phyloP scores from a whole-genome alignment of 1,139 yeast genomes.

The Diutina siamensis region DNA sequence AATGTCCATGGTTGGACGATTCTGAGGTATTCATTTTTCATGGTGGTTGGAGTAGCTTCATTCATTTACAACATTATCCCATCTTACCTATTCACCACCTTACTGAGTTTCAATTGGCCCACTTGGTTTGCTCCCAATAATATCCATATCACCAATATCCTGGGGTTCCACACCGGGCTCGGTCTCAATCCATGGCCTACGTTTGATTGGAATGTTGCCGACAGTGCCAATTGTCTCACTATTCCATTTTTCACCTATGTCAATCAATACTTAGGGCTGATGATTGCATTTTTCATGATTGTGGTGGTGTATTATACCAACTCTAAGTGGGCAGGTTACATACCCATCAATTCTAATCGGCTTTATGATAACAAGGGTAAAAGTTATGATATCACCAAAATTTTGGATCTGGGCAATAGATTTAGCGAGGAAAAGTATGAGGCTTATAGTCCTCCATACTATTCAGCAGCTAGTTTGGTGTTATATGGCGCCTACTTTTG shows the following conservation, averaged over 20 bases:
- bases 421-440: slow-evolving; percentile 22
- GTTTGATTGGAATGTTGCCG: slow-evolving; percentile 31
- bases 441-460: slow-evolving; percentile 32
- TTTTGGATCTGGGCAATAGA: slow-evolving; percentile 20
- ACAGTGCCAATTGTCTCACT: slow-evolving; percentile 23
- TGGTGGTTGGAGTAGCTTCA: slow-evolving; percentile 20
- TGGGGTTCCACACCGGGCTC: slow-evolving; percentile 28
- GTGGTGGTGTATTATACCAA: slow-evolving; percentile 24
- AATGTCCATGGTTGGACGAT: slow-evolving; percentile 30
- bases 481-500: slow-evolving; percentile 32
- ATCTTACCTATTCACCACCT: slow-evolving; percentile 27
- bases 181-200: slow-evolving; percentile 35
- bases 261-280: slow-evolving; percentile 24
- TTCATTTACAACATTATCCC: slow-evolving; percentile 36
- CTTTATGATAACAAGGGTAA: slow-evolving; percentile 25
- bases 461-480: slow-evolving; percentile 31
- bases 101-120: slow-evolving; percentile 36
- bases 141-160: slow-evolving; percentile 27
- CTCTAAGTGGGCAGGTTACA: slow-evolving; percentile 28
- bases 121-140: slow-evolving; percentile 33
- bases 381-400: slow-evolving; percentile 22
- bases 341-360: slow-evolving; percentile 29
- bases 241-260: slow-evolving; percentile 23
- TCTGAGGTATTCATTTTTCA: slow-evolving; percentile 29
- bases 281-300: slow-evolving; percentile 23